Evolutionary conservation across 257 asterid species (phyloP), one percentile per base, ranked within the genome.

Genomic region (Pogostemon cablin): DNA sequence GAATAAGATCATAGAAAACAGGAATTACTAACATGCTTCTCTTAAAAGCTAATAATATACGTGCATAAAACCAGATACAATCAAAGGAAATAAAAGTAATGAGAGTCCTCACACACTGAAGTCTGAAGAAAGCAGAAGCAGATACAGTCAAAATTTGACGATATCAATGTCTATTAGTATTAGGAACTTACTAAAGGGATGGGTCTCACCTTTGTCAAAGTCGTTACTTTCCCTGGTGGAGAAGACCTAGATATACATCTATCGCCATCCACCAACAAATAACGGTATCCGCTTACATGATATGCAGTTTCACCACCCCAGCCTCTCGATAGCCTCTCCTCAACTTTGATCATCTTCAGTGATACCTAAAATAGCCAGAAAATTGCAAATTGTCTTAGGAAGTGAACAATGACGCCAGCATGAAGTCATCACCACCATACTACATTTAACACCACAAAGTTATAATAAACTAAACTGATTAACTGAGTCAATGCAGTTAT

Each of bases 221-320:
- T 95, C 37, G 99, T 82, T 67, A 91, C 95, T 95, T 95, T 95
- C 75, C 98, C 99, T 15, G 96, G 92, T 12, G 99, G 99, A 78
- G 99, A 89, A 58, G 97, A 90, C 82, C 99, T 86, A 57, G 99
- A 91, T 71, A 78, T 70, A 68, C 39, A 67, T 83, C 86, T 85
- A 75, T 95, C 96, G 53, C 89, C 89, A 79, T 91, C 99, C 77
- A 89, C 87, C 75, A 95, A 85, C 78, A 95, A 81, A 79, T 95
- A 95, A 49, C 98, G 96, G 73, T 91, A 95, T 55, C 98, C 97
- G 80, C 93, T 80, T 62, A 95, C 99, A 52, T 95, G 99, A 81
- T 95, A 95, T 12, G 99, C 99, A 78, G 91, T 91, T 82, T 95
- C 98, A 42, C 99, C 99, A 62, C 87, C 99, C 98, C 98, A 95